Conservation (phyloP, 176 grass and related monocot genomes). For the Elymus sibiricus region DNA sequence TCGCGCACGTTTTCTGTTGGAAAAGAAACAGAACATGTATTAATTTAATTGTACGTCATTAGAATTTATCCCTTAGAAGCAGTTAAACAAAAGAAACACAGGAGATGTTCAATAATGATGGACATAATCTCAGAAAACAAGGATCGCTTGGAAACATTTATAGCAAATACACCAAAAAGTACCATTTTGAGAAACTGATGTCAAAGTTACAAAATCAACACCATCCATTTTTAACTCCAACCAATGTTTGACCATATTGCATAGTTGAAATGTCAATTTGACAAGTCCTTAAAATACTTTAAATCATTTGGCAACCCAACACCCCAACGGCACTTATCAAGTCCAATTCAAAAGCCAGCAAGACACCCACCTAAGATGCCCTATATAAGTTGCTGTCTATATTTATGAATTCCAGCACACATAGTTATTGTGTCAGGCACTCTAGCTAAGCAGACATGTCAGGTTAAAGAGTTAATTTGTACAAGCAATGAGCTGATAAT, state of each 20-base stretch:
- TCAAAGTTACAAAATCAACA: not conserved
- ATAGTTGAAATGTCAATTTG: not conserved
- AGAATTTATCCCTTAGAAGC: not conserved
- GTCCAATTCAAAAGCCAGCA: not conserved
- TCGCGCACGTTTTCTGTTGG: slow-evolving; percentile 73
- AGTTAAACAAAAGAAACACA: not conserved
- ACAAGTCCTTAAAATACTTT: not conserved
- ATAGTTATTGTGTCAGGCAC: not conserved
- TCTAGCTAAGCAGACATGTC: not conserved
- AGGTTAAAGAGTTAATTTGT: not conserved
- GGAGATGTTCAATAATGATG: not conserved
- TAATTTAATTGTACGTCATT: not conserved
- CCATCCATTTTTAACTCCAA: not conserved
- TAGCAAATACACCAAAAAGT: not conserved
- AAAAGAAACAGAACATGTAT: slow-evolving; percentile 23
- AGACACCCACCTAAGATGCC: slow-evolving; percentile 2
- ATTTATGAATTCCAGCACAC: not conserved
- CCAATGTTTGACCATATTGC: not conserved
- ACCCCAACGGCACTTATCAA: not conserved
- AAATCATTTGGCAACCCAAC: not conserved
- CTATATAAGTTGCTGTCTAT: not conserved
- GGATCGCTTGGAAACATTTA: not conserved
- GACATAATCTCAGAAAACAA: slow-evolving; percentile 8
- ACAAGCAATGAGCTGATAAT: not conserved
- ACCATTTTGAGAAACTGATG: not conserved